These are phyloP conservation scores for Amanita pseudoporphyria DNA, from an alignment of 768 basidiomycete species.

Conservation along the genomic window DNA sequence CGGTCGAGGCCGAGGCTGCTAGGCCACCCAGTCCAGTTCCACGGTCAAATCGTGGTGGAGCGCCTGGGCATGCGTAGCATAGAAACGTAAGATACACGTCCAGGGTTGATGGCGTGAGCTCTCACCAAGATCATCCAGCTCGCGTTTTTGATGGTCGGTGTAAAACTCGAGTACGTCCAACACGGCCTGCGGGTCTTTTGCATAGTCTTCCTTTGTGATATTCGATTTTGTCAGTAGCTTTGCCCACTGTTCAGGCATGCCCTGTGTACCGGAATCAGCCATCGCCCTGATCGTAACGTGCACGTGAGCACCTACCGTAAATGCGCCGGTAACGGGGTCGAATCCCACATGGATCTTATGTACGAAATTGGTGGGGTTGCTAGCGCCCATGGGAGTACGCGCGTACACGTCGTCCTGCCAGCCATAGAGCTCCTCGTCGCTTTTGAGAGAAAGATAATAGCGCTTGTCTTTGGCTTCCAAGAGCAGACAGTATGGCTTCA, in stretches of 20 bases:
- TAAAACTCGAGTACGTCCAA: conserved; percentile 98
- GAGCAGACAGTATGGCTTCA: conserved; percentile 90
- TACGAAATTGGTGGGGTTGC: conserved; percentile 94
- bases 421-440: conserved; percentile 93
- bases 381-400: conserved; percentile 88
- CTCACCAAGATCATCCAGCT: conserved; percentile 51
- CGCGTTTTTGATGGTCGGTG: conserved; percentile 95
- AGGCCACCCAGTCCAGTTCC: conserved; percentile 87
- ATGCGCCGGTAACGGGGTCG: conserved; percentile 87
- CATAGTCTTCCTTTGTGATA: conserved; percentile 97
- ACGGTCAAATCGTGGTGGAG: conserved; percentile 78
- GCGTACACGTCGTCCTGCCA: conserved; percentile 98
- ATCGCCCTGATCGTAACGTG: too few species aligned
- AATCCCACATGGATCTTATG: conserved; percentile 99
- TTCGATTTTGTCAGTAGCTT: conserved; percentile 95
- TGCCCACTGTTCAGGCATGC: conserved; percentile 96
- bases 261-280: conserved; percentile 32
- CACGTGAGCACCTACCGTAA: conserved; percentile 54
- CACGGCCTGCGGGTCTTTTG: conserved; percentile 93
- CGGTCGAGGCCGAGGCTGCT: conserved; percentile 13
- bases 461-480: conserved; percentile 81
- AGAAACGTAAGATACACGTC: conserved; percentile 10
- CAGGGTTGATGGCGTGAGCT: conserved; percentile 12
- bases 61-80: conserved; percentile 19
- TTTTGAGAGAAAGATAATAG: conserved; percentile 76